These are phyloP conservation scores for Clathrus columnatus DNA, from an alignment of 768 basidiomycete genomes.

Conservation along the genomic window DNA sequence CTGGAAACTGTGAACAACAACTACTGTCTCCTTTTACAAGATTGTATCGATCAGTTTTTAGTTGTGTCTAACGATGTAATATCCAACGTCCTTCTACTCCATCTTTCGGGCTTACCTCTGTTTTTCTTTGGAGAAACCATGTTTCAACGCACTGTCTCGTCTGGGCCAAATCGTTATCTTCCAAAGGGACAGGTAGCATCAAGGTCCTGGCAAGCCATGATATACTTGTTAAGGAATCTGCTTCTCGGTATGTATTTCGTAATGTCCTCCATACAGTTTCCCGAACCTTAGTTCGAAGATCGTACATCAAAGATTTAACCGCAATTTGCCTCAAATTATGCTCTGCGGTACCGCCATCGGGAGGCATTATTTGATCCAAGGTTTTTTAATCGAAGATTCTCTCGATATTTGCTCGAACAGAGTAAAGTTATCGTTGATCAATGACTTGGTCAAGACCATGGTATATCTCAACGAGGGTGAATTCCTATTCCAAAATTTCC, in stretches of 20 bases:
- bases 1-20: not conserved
- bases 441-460: conserved; percentile 35
- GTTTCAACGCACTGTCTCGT: conserved; percentile 15
- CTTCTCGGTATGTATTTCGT: conserved; percentile 55
- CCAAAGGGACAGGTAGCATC: not conserved
- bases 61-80: conserved; percentile 27
- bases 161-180: not conserved
- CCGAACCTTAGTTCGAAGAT: conserved; percentile 42
- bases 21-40: not conserved
- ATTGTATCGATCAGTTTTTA: not conserved
- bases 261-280: conserved; percentile 51
- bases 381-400: conserved; percentile 8
- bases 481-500: conserved; percentile 13
- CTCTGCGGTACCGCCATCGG: not conserved
- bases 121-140: conserved; percentile 20
- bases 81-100: conserved; percentile 52
- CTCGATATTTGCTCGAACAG: conserved; percentile 39
- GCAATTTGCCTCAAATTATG: conserved; percentile 32
- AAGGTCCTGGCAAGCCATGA: conserved; percentile 12
- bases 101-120: conserved; percentile 49
- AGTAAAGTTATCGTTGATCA: conserved; percentile 49
- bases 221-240: conserved; percentile 31
- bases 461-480: conserved; percentile 44
- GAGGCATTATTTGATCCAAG: not conserved
- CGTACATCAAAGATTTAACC: conserved; percentile 34